Conservation (phyloP, 2,329 filamentous ascomycete species). For the Pyrenophora seminiperda region DNA sequence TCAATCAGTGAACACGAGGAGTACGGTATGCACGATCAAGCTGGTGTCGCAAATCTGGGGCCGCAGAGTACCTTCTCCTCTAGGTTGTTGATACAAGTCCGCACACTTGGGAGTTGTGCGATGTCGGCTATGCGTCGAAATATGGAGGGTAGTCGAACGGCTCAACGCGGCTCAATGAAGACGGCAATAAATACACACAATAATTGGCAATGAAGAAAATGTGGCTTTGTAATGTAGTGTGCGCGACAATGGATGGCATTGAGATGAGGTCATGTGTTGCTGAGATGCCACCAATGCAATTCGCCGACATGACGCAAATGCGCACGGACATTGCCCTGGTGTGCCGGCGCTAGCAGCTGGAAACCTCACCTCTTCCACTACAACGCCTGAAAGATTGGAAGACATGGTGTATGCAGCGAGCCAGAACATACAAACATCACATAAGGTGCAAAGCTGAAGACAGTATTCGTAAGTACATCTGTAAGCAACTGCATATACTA, state of each 20-base stretch:
- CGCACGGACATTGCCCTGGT: too few species aligned
- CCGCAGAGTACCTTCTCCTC: conserved; percentile 20
- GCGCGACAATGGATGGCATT: background rate
- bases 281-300: too few species aligned
- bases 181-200: too few species aligned
- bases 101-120: conserved; percentile 12
- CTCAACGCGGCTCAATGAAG: background rate
- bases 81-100: background rate
- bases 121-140: conserved; percentile 23
- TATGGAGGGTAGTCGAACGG: conserved; percentile 1
- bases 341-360: too few species aligned
- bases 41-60: conserved; percentile 21
- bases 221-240: too few species aligned
- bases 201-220: too few species aligned
- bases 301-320: too few species aligned
- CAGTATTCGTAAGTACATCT: background rate
- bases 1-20: conserved; percentile 19
- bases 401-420: too few species aligned
- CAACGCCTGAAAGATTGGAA: too few species aligned
- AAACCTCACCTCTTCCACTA: too few species aligned
- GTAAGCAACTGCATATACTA: too few species aligned
- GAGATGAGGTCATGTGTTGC: background rate
- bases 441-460: background rate
- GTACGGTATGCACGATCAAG: conserved; percentile 25
- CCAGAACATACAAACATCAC: too few species aligned